These are phyloP conservation scores for Beauveria medogensis DNA, from an alignment of 2,329 filamentous ascomycete genomes.

Conservation along the genomic window DNA sequence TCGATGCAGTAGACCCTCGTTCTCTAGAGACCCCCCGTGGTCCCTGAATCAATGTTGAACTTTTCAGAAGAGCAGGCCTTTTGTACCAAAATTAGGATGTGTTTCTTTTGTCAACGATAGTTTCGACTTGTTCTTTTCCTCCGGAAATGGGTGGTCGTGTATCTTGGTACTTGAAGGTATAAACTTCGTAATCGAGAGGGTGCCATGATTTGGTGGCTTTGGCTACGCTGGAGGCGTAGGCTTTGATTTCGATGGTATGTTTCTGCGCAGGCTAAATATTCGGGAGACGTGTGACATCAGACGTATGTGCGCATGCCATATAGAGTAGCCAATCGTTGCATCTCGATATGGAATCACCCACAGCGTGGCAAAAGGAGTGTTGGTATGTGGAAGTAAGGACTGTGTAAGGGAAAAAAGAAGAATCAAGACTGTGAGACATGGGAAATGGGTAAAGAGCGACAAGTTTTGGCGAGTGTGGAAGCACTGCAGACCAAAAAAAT, in stretches of 20 bases:
- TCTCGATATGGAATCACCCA: neutral
- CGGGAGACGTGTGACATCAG: neutral
- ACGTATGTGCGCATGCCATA: neutral
- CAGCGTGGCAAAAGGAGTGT: neutral
- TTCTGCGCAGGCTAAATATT: neutral
- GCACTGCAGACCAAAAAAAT: neutral
- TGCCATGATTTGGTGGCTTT: neutral
- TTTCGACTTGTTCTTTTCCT: neutral
- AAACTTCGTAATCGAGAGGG: neutral
- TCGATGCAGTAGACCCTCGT: slow-evolving; percentile 1
- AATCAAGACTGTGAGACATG: neutral
- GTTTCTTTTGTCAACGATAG: neutral
- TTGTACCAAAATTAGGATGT: neutral
- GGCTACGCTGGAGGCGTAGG: neutral
- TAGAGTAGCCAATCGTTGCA: neutral
- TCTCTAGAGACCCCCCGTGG: neutral
- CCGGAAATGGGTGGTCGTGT: neutral
- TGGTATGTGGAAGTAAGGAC: neutral
- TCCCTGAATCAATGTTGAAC: neutral
- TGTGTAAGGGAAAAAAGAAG: neutral
- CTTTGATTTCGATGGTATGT: neutral
- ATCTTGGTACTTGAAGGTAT: neutral
- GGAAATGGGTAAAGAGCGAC: neutral
- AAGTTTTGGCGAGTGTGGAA: neutral
- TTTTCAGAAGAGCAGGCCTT: neutral